Evolutionary conservation across 176 grass and related monocot species (phyloP).

Genomic region (Eleusine coracana): DNA sequence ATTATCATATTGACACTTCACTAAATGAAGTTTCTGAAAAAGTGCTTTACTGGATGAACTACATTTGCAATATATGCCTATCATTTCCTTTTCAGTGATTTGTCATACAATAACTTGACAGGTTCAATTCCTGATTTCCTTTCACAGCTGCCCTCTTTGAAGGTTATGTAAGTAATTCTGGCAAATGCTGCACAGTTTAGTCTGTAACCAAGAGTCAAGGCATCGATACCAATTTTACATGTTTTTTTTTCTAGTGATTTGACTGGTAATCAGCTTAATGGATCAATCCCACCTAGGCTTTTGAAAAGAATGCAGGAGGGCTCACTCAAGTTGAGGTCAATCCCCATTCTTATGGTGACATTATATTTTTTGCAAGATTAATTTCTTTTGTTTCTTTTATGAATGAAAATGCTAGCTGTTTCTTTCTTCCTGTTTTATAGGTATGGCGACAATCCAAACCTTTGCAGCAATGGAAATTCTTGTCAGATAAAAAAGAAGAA

Average conservation of each 20-base stretch:
- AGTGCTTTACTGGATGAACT: not conserved
- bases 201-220: not conserved
- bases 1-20: not conserved
- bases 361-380: not conserved
- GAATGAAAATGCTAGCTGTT: not conserved
- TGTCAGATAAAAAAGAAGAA: conserved; percentile 41
- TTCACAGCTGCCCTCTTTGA: conserved; percentile 41
- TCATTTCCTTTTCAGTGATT: conserved; percentile 49
- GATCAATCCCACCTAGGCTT: conserved; percentile 51
- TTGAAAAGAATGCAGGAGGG: conserved; percentile 52
- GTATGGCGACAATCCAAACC: conserved; percentile 52
- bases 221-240: not conserved
- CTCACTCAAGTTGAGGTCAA: conserved; percentile 51
- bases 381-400: not conserved
- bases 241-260: conserved; percentile 63
- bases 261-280: conserved; percentile 49
- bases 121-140: conserved; percentile 59
- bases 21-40: not conserved
- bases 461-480: conserved; percentile 45
- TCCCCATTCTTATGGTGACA: not conserved
- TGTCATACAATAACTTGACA: conserved; percentile 69
- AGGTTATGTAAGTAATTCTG: conserved; percentile 52
- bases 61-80: not conserved
- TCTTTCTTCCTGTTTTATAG: conserved; percentile 22
- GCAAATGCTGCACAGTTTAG: not conserved